Conservation (phyloP, 352 stramenopile genomes). For the Phytopythium sindhum region DNA sequence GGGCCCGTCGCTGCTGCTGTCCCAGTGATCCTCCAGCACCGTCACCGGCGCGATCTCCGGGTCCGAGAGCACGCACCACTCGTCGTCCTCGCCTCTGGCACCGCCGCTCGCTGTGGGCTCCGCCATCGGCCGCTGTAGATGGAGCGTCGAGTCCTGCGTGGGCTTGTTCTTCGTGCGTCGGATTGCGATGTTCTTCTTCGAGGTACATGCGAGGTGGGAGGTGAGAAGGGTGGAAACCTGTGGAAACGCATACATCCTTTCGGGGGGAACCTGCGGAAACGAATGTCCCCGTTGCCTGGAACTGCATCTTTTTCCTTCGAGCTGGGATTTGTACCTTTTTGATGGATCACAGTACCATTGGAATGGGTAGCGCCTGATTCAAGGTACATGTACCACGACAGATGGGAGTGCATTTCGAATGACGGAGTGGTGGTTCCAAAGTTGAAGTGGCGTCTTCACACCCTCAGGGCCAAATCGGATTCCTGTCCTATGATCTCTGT, state of each 20-base stretch:
- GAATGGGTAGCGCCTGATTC: too few relatives aligned
- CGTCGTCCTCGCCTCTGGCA: slow-evolving; percentile 5
- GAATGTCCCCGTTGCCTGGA: background rate
- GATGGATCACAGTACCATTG: background rate
- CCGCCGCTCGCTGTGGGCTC: background rate
- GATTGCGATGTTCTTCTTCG: background rate
- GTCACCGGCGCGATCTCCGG: slow-evolving; percentile 1
- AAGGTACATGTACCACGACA: too few relatives aligned
- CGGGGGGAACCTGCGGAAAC: background rate
- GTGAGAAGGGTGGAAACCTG: background rate
- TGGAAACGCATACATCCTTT: slow-evolving; percentile 1
- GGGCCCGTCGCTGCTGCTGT: slow-evolving; percentile 1
- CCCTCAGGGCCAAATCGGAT: too few relatives aligned
- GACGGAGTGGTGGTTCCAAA: too few relatives aligned
- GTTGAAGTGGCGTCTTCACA: too few relatives aligned
- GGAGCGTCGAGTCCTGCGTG: background rate
- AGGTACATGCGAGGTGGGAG: too few relatives aligned
- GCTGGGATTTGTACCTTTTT: too few relatives aligned
- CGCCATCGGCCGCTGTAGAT: background rate
- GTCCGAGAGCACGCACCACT: slow-evolving; percentile 9
- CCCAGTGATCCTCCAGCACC: slow-evolving; percentile 9
- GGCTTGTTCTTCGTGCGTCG: background rate
- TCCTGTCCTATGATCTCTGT: too few relatives aligned
- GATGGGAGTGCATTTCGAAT: too few relatives aligned
- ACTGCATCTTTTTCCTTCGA: too few relatives aligned